Evolutionary conservation across 345 rosid species (phyloP).

Genomic region (Heritiera littoralis): DNA sequence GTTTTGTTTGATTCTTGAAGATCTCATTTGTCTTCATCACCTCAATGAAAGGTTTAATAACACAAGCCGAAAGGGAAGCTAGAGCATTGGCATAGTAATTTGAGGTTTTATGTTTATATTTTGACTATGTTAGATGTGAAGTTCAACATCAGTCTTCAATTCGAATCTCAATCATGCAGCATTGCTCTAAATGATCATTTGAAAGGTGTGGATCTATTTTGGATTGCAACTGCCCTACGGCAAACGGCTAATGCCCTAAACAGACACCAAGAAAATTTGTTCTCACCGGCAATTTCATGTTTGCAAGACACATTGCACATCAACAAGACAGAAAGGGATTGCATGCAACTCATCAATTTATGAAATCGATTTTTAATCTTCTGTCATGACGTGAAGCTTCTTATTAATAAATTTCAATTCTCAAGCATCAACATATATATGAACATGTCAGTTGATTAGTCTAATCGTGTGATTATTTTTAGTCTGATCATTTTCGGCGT

Average conservation of each 20-base stretch:
- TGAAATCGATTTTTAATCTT: not conserved
- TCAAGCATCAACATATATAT: not conserved
- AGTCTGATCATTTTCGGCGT: not conserved
- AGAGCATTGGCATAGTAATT: not conserved
- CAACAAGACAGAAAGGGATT: no score
- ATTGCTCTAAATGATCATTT: not conserved
- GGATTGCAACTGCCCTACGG: no score
- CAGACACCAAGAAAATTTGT: no score
- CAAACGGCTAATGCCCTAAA: no score
- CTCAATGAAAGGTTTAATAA: not conserved
- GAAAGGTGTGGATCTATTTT: not conserved
- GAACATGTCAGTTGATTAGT: no score
- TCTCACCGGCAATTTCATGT: no score
- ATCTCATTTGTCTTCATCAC: constrained; percentile 5
- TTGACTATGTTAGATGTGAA: not conserved
- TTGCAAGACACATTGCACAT: no score
- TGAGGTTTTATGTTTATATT: not conserved
- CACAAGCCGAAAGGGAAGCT: not conserved
- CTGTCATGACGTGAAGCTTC: not conserved
- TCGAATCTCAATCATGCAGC: not conserved
- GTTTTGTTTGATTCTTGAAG: not conserved
- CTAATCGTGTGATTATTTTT: not conserved
- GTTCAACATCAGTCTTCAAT: not conserved
- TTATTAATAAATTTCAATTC: not conserved
- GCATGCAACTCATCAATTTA: not conserved